These are phyloP conservation scores for Echinosophora koreensis DNA, from an alignment of 306 rosid genomes.

Conservation along the genomic window DNA sequence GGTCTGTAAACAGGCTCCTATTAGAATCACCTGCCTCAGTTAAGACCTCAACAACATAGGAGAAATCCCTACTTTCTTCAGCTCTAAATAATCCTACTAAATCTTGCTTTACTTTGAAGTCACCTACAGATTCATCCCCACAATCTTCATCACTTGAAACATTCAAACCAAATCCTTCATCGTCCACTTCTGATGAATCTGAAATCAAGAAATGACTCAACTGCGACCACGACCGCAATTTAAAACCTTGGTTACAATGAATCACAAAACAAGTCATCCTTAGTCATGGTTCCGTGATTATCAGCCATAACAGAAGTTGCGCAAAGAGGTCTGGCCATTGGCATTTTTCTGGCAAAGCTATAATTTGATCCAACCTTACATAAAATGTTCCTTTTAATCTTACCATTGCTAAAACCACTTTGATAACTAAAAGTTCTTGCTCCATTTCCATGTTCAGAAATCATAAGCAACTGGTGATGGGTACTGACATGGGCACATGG, in stretches of 20 bases:
- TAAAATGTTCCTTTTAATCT: slow-evolving; percentile 37
- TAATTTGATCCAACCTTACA: slow-evolving; percentile 32
- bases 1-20: slow-evolving; percentile 51
- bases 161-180: slow-evolving; percentile 67
- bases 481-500: slow-evolving; percentile 44
- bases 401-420: slow-evolving; percentile 36
- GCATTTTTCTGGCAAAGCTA: slow-evolving; percentile 38
- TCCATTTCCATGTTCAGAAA: slow-evolving; percentile 39
- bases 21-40: slow-evolving; percentile 59
- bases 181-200: slow-evolving; percentile 63
- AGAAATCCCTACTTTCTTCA: slow-evolving; percentile 76
- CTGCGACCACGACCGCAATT: no score
- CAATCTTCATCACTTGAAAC: slow-evolving; percentile 85
- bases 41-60: slow-evolving; percentile 81
- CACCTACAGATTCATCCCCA: slow-evolving; percentile 49
- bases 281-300: slow-evolving; percentile 51
- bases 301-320: slow-evolving; percentile 40
- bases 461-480: slow-evolving; percentile 36
- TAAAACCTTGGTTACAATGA: no score
- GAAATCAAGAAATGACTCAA: slow-evolving; percentile 56
- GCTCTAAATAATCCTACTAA: slow-evolving; percentile 52
- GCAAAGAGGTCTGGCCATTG: slow-evolving; percentile 20
- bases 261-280: slow-evolving; percentile 59
- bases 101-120: slow-evolving; percentile 49
- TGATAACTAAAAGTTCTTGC: slow-evolving; percentile 45